Conservation (phyloP, 1,284 basidiomycete genomes). For the Cryptococcus neoformans region DNA sequence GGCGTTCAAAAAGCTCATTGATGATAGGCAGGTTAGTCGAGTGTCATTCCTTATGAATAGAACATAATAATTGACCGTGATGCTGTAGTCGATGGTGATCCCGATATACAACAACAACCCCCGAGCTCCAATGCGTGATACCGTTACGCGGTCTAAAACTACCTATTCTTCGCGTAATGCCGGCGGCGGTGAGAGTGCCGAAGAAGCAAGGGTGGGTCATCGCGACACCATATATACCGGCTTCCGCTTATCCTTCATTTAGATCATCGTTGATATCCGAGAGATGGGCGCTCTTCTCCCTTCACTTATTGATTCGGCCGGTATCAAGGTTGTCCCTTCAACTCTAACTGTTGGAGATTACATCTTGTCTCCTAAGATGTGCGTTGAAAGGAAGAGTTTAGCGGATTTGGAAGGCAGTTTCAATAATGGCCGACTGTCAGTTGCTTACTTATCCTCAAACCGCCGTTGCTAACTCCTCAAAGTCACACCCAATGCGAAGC, state of each 20-base stretch:
- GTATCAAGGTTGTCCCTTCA: slow-evolving; percentile 77
- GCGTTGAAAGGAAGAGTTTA: slow-evolving; percentile 93
- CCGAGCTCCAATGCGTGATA: slow-evolving; percentile 50
- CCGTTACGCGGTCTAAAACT: slow-evolving; percentile 70
- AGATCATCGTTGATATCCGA: slow-evolving; percentile 95
- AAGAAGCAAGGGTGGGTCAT: slow-evolving; percentile 63
- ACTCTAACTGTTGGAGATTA: slow-evolving; percentile 96
- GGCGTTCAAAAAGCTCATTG: slow-evolving; percentile 89
- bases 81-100: slow-evolving; percentile 76
- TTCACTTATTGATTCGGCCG: slow-evolving; percentile 80
- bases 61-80: background rate
- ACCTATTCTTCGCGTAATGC: slow-evolving; percentile 79
- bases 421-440: slow-evolving; percentile 86
- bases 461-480: slow-evolving; percentile 1
- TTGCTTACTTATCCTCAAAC: slow-evolving; percentile 14
- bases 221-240: background rate
- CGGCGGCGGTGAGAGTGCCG: slow-evolving; percentile 70
- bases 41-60: background rate
- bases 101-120: slow-evolving; percentile 82
- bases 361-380: slow-evolving; percentile 90
- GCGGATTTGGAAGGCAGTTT: slow-evolving; percentile 89
- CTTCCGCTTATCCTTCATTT: background rate
- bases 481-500: slow-evolving; percentile 97
- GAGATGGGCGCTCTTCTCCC: slow-evolving; percentile 94
- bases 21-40: slow-evolving; percentile 75